Percentiles rank a stretch among this genome's conserved stretches.
Conservation (phyloP, 106 monocot genomes). For the Agapanthus africanus region DNA sequence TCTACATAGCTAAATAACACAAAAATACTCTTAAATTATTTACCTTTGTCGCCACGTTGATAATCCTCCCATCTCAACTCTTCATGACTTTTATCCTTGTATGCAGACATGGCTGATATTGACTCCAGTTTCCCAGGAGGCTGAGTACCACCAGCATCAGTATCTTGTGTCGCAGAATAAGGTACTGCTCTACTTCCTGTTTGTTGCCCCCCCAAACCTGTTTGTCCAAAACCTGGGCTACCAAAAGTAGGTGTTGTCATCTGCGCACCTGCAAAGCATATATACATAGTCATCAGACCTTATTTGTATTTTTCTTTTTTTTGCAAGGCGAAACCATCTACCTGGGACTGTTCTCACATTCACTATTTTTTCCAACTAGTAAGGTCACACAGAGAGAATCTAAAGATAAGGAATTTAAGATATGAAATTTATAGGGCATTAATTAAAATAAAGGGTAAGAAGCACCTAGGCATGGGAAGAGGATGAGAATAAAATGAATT, state of each 20-base stretch:
- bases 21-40: neutral
- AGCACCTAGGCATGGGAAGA: neutral
- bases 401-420: neutral
- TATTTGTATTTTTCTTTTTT: neutral
- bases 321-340: too few relatives aligned
- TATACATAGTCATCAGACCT: too few relatives aligned
- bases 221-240: slow-evolving; percentile 37
- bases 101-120: slow-evolving; percentile 92
- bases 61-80: slow-evolving; percentile 98
- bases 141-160: slow-evolving; percentile 43
- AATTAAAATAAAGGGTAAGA: neutral
- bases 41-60: slow-evolving; percentile 95
- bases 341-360: too few relatives aligned
- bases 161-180: slow-evolving; percentile 61
- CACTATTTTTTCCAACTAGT: neutral
- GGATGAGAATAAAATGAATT: neutral
- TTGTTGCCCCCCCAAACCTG: slow-evolving; percentile 42
- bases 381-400: neutral
- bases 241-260: slow-evolving; percentile 66
- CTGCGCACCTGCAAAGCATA: slow-evolving; percentile 48
- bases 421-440: neutral
- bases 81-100: slow-evolving; percentile 95
- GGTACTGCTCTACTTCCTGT: slow-evolving; percentile 66
- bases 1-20: neutral
- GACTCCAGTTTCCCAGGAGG: slow-evolving; percentile 85